Conservation (phyloP, 257 asterid genomes). For the Solanum pinnatisectum region DNA sequence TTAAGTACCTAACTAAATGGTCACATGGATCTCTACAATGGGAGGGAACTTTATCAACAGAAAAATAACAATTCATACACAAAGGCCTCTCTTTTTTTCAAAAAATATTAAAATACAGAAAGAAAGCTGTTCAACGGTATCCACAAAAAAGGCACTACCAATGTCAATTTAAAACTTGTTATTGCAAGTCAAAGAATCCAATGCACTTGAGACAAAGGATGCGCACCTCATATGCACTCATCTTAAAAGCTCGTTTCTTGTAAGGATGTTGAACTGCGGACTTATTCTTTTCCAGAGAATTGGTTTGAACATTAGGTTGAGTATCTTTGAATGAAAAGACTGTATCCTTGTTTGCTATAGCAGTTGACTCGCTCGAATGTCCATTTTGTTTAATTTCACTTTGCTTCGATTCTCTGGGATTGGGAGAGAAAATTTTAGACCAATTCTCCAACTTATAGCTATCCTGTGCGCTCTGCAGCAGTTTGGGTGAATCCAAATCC, state of each 20-base stretch:
- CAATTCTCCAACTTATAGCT: conserved; percentile 29
- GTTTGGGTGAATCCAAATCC: conserved; percentile 40
- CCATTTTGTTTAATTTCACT: conserved; percentile 22
- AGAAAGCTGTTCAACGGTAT: background rate
- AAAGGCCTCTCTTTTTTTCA: background rate
- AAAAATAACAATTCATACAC: background rate
- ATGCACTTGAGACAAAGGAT: conserved; percentile 1
- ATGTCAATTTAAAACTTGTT: background rate
- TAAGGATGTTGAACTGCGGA: conserved; percentile 37
- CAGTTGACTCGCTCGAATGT: conserved; percentile 8
- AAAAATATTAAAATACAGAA: background rate
- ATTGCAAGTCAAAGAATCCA: background rate
- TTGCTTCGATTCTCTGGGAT: conserved; percentile 16
- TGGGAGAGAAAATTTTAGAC: conserved; percentile 14
- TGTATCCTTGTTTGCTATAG: conserved; percentile 7
- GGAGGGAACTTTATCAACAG: background rate
- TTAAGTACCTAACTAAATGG: background rate
- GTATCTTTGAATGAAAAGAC: conserved; percentile 13
- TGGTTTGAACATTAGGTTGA: conserved; percentile 5
- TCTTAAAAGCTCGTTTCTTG: conserved; percentile 57
- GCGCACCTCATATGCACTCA: conserved; percentile 69
- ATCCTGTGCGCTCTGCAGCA: conserved; percentile 24
- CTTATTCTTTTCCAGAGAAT: conserved; percentile 16
- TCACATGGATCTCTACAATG: background rate
- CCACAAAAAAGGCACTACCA: background rate